These are phyloP conservation scores for Penicillium capsulatum DNA, from an alignment of 2,329 filamentous ascomycete genomes.

Conservation along the genomic window DNA sequence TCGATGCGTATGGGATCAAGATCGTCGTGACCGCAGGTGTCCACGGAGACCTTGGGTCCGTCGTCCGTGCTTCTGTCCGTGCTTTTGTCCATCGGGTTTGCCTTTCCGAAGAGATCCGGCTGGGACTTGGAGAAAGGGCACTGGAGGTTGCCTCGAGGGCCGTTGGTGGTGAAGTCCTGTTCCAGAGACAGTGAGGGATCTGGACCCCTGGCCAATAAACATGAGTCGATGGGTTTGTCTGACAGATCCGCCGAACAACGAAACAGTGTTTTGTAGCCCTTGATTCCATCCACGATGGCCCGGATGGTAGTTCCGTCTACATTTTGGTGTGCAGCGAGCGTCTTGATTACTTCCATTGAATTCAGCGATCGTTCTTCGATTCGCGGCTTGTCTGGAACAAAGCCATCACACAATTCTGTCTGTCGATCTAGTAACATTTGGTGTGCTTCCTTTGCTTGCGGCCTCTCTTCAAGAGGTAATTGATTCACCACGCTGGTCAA, in stretches of 20 bases:
- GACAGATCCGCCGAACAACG: slow-evolving; percentile 28
- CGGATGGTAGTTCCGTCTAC: slow-evolving; percentile 53
- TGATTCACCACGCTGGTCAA: slow-evolving; percentile 19
- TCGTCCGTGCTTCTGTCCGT: too few relatives aligned
- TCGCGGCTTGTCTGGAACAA: slow-evolving; percentile 32
- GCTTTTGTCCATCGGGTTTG: slow-evolving; percentile 37
- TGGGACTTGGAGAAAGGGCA: slow-evolving; percentile 69
- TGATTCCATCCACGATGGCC: slow-evolving; percentile 38
- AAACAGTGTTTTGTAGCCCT: slow-evolving; percentile 39
- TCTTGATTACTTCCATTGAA: slow-evolving; percentile 56
- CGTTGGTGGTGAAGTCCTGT: slow-evolving; percentile 84
- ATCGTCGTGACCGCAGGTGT: slow-evolving; percentile 52
- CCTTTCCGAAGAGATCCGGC: slow-evolving; percentile 22
- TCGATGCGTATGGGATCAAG: slow-evolving; percentile 55
- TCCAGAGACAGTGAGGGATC: slow-evolving; percentile 67
- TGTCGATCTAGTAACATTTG: slow-evolving; percentile 31
- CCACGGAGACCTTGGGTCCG: slow-evolving; percentile 40
- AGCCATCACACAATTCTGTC: slow-evolving; percentile 28
- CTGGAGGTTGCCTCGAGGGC: slow-evolving; percentile 70
- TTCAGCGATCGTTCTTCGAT: slow-evolving; percentile 57
- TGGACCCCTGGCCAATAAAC: slow-evolving; percentile 44
- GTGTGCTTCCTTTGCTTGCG: slow-evolving; percentile 29
- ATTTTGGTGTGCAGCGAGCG: slow-evolving; percentile 60
- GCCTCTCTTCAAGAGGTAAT: slow-evolving; percentile 22
- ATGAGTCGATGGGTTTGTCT: slow-evolving; percentile 33